phyloP scores from a whole-genome alignment of 2,329 filamentous ascomycete genomes.

The Sclerotinia glacialis region DNA sequence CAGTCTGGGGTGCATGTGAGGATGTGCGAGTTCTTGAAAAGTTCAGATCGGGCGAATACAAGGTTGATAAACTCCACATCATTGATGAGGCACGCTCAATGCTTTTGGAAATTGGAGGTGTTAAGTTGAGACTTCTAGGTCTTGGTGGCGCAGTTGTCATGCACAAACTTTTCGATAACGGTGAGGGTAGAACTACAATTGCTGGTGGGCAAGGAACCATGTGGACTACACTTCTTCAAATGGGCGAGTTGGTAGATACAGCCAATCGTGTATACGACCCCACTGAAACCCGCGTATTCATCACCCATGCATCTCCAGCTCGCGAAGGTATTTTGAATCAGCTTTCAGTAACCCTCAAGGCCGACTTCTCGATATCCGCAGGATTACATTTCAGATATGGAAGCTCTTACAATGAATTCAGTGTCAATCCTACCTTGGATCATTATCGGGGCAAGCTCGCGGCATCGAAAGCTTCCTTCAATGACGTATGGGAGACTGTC shows the following conservation, averaged over 20 bases:
- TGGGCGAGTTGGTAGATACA: constrained; percentile 96
- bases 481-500: constrained; percentile 99
- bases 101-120: constrained; percentile 88
- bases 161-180: constrained; percentile 99
- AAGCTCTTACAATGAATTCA: constrained; percentile 99
- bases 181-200: constrained; percentile 95
- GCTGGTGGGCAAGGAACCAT: constrained; percentile 97
- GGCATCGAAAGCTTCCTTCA: constrained; percentile 96
- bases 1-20: constrained; percentile 98
- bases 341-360: constrained; percentile 93
- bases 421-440: constrained; percentile 94
- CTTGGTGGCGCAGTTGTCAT: constrained; percentile 96
- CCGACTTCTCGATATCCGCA: constrained; percentile 96
- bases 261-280: constrained; percentile 98
- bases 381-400: constrained; percentile 98
- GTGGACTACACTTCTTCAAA: constrained; percentile 98
- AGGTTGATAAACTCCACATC: constrained; percentile 94
- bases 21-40: constrained; percentile 97
- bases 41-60: constrained; percentile 96
- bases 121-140: constrained; percentile 91
- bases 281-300: constrained; percentile 92
- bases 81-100: constrained; percentile 97
- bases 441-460: constrained; percentile 98
- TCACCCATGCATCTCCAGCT: constrained; percentile 94
- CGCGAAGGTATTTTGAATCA: constrained; percentile 96